These are phyloP conservation scores for Meyerozyma smithsonii DNA, from an alignment of 1,139 yeast species.

Conservation along the genomic window DNA sequence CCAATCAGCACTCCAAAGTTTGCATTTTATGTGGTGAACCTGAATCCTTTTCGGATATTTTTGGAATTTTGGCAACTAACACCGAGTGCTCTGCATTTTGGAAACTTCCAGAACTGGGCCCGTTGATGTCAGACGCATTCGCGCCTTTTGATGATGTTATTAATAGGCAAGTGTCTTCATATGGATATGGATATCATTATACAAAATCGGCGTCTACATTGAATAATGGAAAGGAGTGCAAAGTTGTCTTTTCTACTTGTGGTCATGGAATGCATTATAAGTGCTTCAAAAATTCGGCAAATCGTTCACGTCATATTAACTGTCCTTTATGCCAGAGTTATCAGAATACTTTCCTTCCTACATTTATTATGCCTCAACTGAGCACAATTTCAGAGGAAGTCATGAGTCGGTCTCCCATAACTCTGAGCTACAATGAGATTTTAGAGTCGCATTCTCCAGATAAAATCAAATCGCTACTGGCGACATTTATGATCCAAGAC, in stretches of 20 bases:
- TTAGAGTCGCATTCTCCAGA: not conserved
- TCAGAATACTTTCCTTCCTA: slow-evolving; percentile 43
- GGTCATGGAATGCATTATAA: slow-evolving; percentile 64
- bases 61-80: slow-evolving; percentile 51
- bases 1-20: slow-evolving; percentile 19
- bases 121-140: not conserved
- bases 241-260: slow-evolving; percentile 52
- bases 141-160: slow-evolving; percentile 5
- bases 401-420: slow-evolving; percentile 5
- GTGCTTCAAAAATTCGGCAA: slow-evolving; percentile 42
- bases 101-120: slow-evolving; percentile 35
- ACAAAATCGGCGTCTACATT: slow-evolving; percentile 6
- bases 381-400: slow-evolving; percentile 10
- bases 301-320: slow-evolving; percentile 26
- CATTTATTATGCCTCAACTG: slow-evolving; percentile 22
- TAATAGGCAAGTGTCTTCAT: slow-evolving; percentile 12
- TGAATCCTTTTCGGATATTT: slow-evolving; percentile 38
- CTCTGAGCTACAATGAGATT: slow-evolving; percentile 10
- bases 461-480: not conserved
- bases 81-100: slow-evolving; percentile 39
- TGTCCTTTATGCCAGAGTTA: slow-evolving; percentile 66
- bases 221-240: slow-evolving; percentile 12
- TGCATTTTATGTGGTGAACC: slow-evolving; percentile 70
- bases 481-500: not conserved
- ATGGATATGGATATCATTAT: slow-evolving; percentile 25